These are phyloP conservation scores for Aspergillus aculeatinus DNA, from an alignment of 2,329 filamentous ascomycete genomes.

Conservation along the genomic window DNA sequence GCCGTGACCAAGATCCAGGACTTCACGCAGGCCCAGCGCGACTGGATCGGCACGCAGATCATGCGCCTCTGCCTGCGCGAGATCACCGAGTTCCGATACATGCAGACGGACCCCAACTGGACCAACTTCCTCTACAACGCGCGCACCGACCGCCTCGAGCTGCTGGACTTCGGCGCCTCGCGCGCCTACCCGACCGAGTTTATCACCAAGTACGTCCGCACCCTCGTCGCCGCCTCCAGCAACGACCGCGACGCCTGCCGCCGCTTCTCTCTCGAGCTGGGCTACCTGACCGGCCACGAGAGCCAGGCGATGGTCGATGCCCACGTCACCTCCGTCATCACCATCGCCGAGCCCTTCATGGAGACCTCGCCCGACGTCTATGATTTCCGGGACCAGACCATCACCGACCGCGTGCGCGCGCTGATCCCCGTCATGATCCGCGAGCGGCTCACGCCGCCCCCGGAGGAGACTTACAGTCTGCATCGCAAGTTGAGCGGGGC, in stretches of 20 bases:
- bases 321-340: conserved; percentile 82
- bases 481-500: conserved; percentile 95
- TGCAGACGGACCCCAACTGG: conserved; percentile 99
- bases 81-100: conserved; percentile 91
- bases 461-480: conserved; percentile 94
- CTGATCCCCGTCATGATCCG: conserved; percentile 91
- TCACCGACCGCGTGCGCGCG: conserved; percentile 85
- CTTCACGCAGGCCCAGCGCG: conserved; percentile 78
- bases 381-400: conserved; percentile 91
- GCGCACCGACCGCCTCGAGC: conserved; percentile 69
- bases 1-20: conserved; percentile 77
- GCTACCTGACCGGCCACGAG: conserved; percentile 91
- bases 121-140: conserved; percentile 95
- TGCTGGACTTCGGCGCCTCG: conserved; percentile 93
- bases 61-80: conserved; percentile 88
- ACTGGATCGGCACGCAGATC: conserved; percentile 96
- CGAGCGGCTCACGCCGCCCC: conserved; percentile 84
- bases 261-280: conserved; percentile 70
- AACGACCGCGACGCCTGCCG: conserved; percentile 65
- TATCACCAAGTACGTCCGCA: conserved; percentile 72
- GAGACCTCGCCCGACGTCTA: conserved; percentile 75
- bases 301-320: conserved; percentile 83
- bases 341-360: conserved; percentile 88
- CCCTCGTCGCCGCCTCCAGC: conserved; percentile 76
- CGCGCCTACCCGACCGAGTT: conserved; percentile 81